Base-by-base conservation (phyloP, 1,139 yeast species). In the Saccharomyces hybrid region DNA sequence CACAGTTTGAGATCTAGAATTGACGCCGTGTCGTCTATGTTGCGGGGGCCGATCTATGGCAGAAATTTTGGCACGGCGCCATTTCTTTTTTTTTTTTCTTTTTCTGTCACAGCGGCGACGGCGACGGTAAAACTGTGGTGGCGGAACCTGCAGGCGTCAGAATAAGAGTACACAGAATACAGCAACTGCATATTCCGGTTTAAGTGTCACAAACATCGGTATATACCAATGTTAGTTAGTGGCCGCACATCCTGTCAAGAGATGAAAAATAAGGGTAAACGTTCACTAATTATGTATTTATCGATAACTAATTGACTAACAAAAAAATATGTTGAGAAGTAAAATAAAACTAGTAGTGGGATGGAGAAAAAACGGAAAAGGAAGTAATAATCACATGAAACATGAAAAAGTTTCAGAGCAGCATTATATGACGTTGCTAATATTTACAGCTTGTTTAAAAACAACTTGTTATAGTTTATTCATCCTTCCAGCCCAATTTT, bases 401-500 rank as follows among this genome's bases (percentile, higher is more conserved):
- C 25, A 9, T 7, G 2, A 38, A 38, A 38, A 38, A 32, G 5
- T n/a, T 38, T 20, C 44, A 38, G 6, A 11, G 25, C 25, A 38
- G 6, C 11, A 38, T 20, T 14, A 38, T 13, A 9, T 38, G 44
- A 25, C 11, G 23, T 46, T 46, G 31, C 6, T 46, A 5, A 28
- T 46, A 26, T 28, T 46, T 46, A 46, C 48, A 46, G 25, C 20
- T 9, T 46, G 20, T 46, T 8, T n/a, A 14, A 7, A 26, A 11
- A 28, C 7, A 46, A 9, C 16, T 7, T 48, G 31, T 32, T n/a
- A n/a, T 28, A 34, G 34, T 47, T 29, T 52, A 48, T 50, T 59
- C 60, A 48, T 66, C 74, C 26, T 61, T 57, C 95, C 95, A 89
- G 44, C 97, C 97, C 62, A 90, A 78, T 47, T 78, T 72, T 57